Conservation (phyloP, 306 rosid species). For the Lupinus albus region DNA sequence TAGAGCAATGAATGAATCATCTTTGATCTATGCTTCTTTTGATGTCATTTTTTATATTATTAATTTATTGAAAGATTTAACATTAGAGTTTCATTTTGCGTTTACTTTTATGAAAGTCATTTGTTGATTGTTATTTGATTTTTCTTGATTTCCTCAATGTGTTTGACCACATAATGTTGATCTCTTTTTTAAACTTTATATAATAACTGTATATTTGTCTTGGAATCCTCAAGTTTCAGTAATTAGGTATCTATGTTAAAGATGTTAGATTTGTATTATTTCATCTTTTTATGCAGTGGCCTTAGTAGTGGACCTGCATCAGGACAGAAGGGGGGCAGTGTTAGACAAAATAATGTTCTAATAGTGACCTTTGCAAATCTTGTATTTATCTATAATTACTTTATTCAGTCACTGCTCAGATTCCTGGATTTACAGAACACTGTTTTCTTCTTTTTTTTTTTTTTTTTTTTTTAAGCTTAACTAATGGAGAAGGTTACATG, state of each 20-base stretch:
- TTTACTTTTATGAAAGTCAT: slow-evolving; percentile 46
- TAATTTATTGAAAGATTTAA: slow-evolving; percentile 50
- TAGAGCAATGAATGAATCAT: slow-evolving; percentile 42
- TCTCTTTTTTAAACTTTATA: slow-evolving; percentile 35
- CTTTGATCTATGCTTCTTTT: slow-evolving; percentile 57
- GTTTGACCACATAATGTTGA: slow-evolving; percentile 61
- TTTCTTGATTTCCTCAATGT: slow-evolving; percentile 44
- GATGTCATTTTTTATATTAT: slow-evolving; percentile 37
- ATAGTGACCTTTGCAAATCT: slow-evolving; percentile 39
- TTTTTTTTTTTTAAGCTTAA: slow-evolving; percentile 2
- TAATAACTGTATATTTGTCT: slow-evolving; percentile 45
- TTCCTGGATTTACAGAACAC: slow-evolving; percentile 38
- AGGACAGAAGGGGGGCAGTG: slow-evolving; percentile 50
- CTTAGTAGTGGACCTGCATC: slow-evolving; percentile 56
- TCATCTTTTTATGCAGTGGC: slow-evolving; percentile 63
- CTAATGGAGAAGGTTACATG: background rate
- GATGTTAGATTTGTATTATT: slow-evolving; percentile 46
- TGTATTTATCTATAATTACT: slow-evolving; percentile 42
- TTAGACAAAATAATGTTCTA: slow-evolving; percentile 39
- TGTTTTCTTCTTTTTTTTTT: slow-evolving; percentile 16
- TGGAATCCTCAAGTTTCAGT: slow-evolving; percentile 42
- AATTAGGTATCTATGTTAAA: slow-evolving; percentile 43
- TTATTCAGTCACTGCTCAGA: slow-evolving; percentile 36
- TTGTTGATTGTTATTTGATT: slow-evolving; percentile 41
- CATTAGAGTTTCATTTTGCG: slow-evolving; percentile 48